Evolutionary conservation across 129 eudicot genomes (phyloP), one percentile per base, ranked within the genome.

Genomic region (Artemisia argyi): DNA sequence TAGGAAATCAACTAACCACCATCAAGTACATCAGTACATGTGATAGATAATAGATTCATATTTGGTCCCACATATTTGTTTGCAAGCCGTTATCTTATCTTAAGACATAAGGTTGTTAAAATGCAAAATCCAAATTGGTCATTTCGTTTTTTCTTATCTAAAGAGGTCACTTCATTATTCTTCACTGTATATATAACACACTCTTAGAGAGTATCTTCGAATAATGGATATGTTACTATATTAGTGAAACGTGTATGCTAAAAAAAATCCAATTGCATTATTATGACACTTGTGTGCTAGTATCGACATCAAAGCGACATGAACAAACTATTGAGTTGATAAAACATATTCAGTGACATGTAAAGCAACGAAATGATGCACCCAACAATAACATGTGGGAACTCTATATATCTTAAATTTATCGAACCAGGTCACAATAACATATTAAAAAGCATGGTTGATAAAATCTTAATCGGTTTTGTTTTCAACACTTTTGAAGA

Each of bases 371-470:
- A 13, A 26, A 70, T 17, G 61, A 55, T 22, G 51, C 47, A 12
- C 14, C 59, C 14, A 28, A 44, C 22, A 44, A 64, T 18, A 48
- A n/a, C 5, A 28, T 2, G 32, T 46, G 22, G 7, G 7, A 61
- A 12, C 11, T 61, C 16, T 6, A 51, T 9, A 26, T 13, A 16
- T 22, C 11, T 42, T 12, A 39, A 61, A 61, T 22, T 26, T 24
- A 77, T 53, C 50, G 26, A 53, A 54, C 71, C 67, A 71, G 28
- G 46, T 63, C 53, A 55, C 8, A 47, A 63, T 52, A 69, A 61
- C 72, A 61, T 77, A 77, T 61, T 61, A 51, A 50, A 71, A 77
- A 61, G 71, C 55, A 69, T 14, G 64, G 8, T 28, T 47, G 24
- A 49, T 30, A 68, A 58, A 47, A 48, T 47, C 69, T 48, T 76